Conservation (phyloP, 2,329 filamentous ascomycete genomes). For the Mollisia scopiformis region DNA sequence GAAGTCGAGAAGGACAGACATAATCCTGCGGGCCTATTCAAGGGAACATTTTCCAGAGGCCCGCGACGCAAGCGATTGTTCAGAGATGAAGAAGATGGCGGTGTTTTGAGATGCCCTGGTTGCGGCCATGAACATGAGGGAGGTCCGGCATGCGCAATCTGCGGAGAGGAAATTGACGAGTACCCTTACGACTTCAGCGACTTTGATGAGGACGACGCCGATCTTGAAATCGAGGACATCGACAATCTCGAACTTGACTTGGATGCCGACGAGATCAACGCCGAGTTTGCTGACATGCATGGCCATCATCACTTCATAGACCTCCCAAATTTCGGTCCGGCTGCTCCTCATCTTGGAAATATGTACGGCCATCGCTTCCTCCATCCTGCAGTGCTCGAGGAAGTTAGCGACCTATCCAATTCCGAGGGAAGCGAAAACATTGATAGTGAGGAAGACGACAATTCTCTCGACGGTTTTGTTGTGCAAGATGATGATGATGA, state of each 20-base stretch:
- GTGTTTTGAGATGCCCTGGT: slow-evolving; percentile 61
- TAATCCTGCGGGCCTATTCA: slow-evolving; percentile 60
- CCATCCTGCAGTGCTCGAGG: slow-evolving; percentile 3
- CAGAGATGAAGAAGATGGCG: slow-evolving; percentile 63
- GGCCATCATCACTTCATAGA: not conserved
- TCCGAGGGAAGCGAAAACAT: slow-evolving; percentile 22
- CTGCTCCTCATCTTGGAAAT: not conserved
- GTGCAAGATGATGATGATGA: slow-evolving; percentile 31
- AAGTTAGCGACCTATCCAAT: slow-evolving; percentile 6
- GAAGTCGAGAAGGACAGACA: slow-evolving; percentile 62
- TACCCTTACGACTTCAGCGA: slow-evolving; percentile 46
- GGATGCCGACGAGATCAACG: slow-evolving; percentile 10
- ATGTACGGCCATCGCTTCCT: slow-evolving; percentile 3
- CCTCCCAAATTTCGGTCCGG: not conserved
- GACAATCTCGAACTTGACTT: slow-evolving; percentile 20
- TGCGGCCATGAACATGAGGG: slow-evolving; percentile 68
- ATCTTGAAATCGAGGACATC: slow-evolving; percentile 8
- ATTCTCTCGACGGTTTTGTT: slow-evolving; percentile 35
- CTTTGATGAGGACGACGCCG: slow-evolving; percentile 27
- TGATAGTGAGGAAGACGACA: slow-evolving; percentile 32
- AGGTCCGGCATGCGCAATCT: slow-evolving; percentile 54
- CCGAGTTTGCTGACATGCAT: not conserved
- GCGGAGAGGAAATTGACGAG: slow-evolving; percentile 54
- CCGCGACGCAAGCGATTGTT: slow-evolving; percentile 16
- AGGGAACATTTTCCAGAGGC: slow-evolving; percentile 46